A percentile compares a stretch with the other conserved stretches of the same genome.
phyloP scores from a whole-genome alignment of 179 eudicot species.

The Pouteria campechiana region DNA sequence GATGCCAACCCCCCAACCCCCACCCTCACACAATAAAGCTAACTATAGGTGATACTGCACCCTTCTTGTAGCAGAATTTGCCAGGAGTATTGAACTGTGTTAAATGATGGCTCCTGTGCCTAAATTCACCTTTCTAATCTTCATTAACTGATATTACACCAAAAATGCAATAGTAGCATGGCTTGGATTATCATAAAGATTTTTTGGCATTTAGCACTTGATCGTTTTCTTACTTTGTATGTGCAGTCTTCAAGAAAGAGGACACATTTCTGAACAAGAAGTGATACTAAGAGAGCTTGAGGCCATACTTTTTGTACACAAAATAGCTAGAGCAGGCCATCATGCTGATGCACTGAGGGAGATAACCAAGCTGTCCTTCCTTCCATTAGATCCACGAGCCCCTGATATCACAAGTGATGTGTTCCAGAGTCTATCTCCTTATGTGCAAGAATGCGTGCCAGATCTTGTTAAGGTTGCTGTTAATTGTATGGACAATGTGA shows the following conservation, averaged over 20 bases:
- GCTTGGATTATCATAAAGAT: too few relatives aligned
- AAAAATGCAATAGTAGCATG: too few relatives aligned
- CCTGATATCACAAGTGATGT: constrained; percentile 41
- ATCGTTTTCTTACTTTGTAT: background rate
- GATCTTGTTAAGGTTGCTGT: constrained; percentile 86
- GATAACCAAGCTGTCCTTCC: constrained; percentile 74
- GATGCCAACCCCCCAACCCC: too few relatives aligned
- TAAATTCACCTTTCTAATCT: too few relatives aligned
- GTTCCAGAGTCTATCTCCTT: constrained; percentile 57
- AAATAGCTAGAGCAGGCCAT: constrained; percentile 43
- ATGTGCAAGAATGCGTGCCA: constrained; percentile 89
- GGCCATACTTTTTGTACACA: constrained; percentile 67
- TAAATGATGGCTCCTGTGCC: too few relatives aligned
- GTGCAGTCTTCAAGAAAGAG: constrained; percentile 74
- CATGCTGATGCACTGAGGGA: constrained; percentile 75
- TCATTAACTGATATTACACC: too few relatives aligned
- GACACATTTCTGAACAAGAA: constrained; percentile 68
- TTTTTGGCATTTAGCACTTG: too few relatives aligned
- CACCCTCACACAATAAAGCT: too few relatives aligned
- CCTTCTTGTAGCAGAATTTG: too few relatives aligned
- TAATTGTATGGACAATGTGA: constrained; percentile 64
- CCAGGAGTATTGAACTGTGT: too few relatives aligned
- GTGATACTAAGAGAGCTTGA: constrained; percentile 83
- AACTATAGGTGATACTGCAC: too few relatives aligned
- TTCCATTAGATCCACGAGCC: constrained; percentile 81